Percentiles rank a stretch among this genome's conserved stretches.
phyloP scores from a whole-genome alignment of 306 rosid genomes.

The Carpinus viminea region DNA sequence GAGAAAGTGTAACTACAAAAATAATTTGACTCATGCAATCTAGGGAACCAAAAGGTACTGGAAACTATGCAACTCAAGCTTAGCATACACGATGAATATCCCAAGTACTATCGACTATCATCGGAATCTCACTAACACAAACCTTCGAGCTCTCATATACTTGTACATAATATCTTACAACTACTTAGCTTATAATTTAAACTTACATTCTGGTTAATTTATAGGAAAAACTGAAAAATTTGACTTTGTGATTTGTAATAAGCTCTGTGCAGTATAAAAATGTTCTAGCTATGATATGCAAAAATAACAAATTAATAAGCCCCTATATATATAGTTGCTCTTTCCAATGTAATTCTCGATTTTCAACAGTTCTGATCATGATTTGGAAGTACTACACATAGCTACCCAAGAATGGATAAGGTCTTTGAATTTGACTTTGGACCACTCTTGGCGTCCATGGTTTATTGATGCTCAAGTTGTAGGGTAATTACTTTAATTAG shows the following conservation, averaged over 20 bases:
- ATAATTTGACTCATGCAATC: background rate
- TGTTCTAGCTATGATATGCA: too few species aligned
- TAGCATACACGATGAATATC: background rate
- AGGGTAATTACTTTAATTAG: background rate
- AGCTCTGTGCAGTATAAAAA: too few species aligned
- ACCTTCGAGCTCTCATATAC: background rate
- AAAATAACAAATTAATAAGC: background rate
- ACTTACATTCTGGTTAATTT: too few species aligned
- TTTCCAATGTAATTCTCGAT: background rate
- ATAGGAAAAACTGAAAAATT: too few species aligned
- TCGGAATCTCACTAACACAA: background rate
- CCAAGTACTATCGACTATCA: background rate
- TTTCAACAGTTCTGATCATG: background rate
- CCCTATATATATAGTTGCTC: too few species aligned
- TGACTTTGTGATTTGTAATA: too few species aligned
- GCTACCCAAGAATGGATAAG: background rate
- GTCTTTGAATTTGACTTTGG: background rate
- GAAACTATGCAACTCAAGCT: background rate
- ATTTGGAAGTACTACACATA: background rate
- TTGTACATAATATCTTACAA: background rate
- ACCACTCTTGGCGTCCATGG: background rate
- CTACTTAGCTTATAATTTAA: background rate
- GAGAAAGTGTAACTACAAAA: too few species aligned
- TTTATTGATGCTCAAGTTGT: background rate
- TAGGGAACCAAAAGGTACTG: background rate